Evolutionary conservation across 345 rosid species (phyloP), one percentile per base, ranked within the genome.

Genomic region (Lumnitzera littorea): DNA sequence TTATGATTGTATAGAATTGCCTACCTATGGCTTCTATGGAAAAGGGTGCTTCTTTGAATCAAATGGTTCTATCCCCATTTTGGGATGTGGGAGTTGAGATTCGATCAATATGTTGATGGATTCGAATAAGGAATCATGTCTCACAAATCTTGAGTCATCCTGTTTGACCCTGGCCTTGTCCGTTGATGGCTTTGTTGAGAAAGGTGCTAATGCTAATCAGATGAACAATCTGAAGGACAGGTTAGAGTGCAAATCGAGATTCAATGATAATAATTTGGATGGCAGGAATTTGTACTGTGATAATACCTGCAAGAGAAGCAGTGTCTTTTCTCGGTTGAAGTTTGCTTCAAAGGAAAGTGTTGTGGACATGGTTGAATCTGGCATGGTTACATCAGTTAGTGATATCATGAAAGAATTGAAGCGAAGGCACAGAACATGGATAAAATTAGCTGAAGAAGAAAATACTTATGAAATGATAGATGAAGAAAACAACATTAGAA

Each of bases 321-420:
- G 65, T 56, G 74, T 74, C 50, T 74, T 69, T 47, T 69, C 71
- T 24, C 65, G 71, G 31, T 55, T 74, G 62, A 69, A 58, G 12
- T 65, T 6, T 43, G 46, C 24, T 11, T 47, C 13, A 12, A n/a
- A 51, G 60, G 66, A 51, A 62, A 50, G 31, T 29, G 27, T n/a
- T 57, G 53, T 43, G 48, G 43, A 20, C 17, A 29, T 46, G 51
- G 6, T 17, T 12, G 3, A 16, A 50, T n/a, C 8, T 23, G 25
- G 31, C 46, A 56, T 15, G 53, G 65, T 61, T 46, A 10, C 50
- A 27, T 69, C 70, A 55, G 62, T 56, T 29, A 48, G 36, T 11
- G 68, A 74, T 25, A 54, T 69, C 52, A 65, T 66, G 70, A 62
- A 56, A 65, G 73, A 65, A 25, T 56, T 74, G 70, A 62, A 60